phyloP scores from a whole-genome alignment of 441 rosid species.

The Brassica hybrid region DNA sequence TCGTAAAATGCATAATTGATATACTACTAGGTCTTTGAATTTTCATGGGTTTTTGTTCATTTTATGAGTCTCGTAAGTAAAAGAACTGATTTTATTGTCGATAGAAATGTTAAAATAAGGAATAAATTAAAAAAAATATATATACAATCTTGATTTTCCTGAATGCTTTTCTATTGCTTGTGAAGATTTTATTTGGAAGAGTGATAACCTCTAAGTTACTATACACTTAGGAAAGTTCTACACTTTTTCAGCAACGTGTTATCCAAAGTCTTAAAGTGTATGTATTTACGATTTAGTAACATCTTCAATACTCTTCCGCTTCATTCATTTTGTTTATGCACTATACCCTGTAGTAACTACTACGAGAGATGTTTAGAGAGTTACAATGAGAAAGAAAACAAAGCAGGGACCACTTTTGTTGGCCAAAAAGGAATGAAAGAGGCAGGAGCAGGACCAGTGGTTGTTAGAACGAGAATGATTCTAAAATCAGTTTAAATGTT shows the following conservation, averaged over 20 bases:
- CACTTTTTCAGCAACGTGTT: neutral
- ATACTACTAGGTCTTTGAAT: too few relatives aligned
- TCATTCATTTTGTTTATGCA: neutral
- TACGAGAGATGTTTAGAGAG: neutral
- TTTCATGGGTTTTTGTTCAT: too few relatives aligned
- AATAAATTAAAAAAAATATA: neutral
- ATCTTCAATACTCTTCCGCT: neutral
- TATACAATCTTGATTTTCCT: neutral
- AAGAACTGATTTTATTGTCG: too few relatives aligned
- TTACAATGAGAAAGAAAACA: neutral
- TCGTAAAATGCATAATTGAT: too few relatives aligned
- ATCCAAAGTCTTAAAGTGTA: neutral
- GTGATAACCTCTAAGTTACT: neutral
- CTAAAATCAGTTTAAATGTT: neutral
- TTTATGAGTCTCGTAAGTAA: too few relatives aligned
- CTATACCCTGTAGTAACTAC: neutral
- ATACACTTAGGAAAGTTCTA: neutral
- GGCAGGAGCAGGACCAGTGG: slow-evolving; percentile 4
- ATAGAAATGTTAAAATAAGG: too few relatives aligned
- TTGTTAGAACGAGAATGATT: slow-evolving; percentile 10
- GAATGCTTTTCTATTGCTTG: neutral
- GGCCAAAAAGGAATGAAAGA: neutral
- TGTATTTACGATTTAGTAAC: neutral
- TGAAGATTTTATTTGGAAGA: neutral
- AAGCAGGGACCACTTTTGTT: slow-evolving; percentile 17